Evolutionary conservation across 2,329 filamentous ascomycete genomes (phyloP), one percentile per base, ranked within the genome.

Genomic region (Talaromyces sp.): DNA sequence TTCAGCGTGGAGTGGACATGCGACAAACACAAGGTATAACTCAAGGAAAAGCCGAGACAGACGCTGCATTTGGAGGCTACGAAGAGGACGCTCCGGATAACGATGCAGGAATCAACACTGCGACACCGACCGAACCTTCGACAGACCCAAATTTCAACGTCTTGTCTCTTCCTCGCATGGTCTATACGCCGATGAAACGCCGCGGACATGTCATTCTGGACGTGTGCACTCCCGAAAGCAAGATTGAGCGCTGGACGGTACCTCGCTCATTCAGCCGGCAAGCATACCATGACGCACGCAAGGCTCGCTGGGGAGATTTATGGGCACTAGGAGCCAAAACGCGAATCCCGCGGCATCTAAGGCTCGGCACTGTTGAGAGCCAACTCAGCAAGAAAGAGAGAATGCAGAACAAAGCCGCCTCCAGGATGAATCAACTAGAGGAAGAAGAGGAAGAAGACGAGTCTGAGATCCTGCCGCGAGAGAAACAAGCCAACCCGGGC

Each of bases 301-400:
- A 99, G 77, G 84, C 88, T 0, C 79, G 79, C 57, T 97, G 93
- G 94, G 94, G 94, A 43, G 94, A 97, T 72, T 80, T 97, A 10
- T 99, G 94, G 94, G 92, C 93, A 0, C 80, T 97, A 0, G 94
- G 94, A 0, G 93, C 92, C 24, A 97, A 97, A 81, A 95, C 91
- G 0, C 83, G 91, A 12, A 83, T 89, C 3, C 70, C 75, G 2
- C 80, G 90, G 53, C 80, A 78, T 14, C 77, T 89, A 50, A 83
- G 86, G 8, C 75, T 89, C 3, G 89, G 89, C 3, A 71, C 69
- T 57, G 58, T 55, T 19, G 73, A 68, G 67, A 73, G 67, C 62
- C 77, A 74, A 63, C 76, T 71, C 54, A 69, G 72, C 41, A 75
- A 74, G 64, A 75, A 75, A 59, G 73, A 75, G 48, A 66, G 75